Evolutionary conservation across 2,329 filamentous ascomycete species (phyloP).

Genomic region (Pseudocercospora vitis): DNA sequence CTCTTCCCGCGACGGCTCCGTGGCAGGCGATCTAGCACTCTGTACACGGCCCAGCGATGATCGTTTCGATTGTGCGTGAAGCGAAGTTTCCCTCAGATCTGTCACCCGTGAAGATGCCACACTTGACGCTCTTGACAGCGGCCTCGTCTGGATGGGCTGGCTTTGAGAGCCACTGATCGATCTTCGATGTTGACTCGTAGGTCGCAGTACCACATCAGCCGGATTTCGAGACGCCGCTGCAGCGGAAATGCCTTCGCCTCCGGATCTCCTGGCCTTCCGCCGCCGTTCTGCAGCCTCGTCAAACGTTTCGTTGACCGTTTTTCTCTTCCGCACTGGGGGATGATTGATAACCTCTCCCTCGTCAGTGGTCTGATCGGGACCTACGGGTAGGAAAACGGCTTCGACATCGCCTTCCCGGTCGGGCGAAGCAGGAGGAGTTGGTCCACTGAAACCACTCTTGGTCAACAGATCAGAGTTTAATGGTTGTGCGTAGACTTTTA

Average conservation of each 20-base stretch:
- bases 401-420: conserved; percentile 14
- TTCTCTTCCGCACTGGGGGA: conserved; percentile 42
- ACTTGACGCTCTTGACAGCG: conserved; percentile 36
- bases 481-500: conserved; percentile 45
- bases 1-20: conserved; percentile 6
- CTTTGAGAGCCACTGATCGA: conserved; percentile 30
- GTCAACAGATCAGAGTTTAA: conserved; percentile 46
- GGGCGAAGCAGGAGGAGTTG: conserved; percentile 34
- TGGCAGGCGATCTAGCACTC: conserved; percentile 19
- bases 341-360: conserved; percentile 27
- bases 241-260: conserved; percentile 46
- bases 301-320: conserved; percentile 46
- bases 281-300: conserved; percentile 49
- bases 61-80: conserved; percentile 25
- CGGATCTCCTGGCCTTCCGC: conserved; percentile 44
- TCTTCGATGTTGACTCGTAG: conserved; percentile 36
- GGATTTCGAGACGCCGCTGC: conserved; percentile 40
- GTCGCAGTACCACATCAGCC: conserved; percentile 29
- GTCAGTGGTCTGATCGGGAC: background rate
- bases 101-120: conserved; percentile 28
- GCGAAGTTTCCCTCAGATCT: conserved; percentile 23
- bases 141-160: conserved; percentile 28
- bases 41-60: conserved; percentile 32
- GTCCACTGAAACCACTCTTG: conserved; percentile 9
- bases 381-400: conserved; percentile 29